Evolutionary conservation across 2,329 filamentous ascomycete species (phyloP), one percentile per base, ranked within the genome.

Genomic region (Cladophialophora exuberans): DNA sequence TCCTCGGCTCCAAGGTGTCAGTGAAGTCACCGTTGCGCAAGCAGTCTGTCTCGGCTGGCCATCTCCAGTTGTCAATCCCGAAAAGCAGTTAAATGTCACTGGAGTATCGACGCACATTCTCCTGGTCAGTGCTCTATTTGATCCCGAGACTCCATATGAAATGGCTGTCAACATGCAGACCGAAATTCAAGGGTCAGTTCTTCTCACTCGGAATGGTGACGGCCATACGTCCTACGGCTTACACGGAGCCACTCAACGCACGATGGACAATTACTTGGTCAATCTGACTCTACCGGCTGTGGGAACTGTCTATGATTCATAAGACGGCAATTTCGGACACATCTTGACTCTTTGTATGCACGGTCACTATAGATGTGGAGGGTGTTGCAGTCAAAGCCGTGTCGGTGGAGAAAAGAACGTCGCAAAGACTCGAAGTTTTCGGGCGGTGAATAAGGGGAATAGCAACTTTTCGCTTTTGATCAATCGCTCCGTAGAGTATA

Each of bases 151-250:
- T 4, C 23, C 1, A 10, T 15, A 6, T 6, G 7, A 6, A 13
- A 3, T 15, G 25, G 22, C 42, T 18, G 23, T 7, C 7, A 7
- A 18, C 63, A 15, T 74, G 42, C 64, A 62, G 48, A 68, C 65
- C 54, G 62, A 73, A 54, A 62, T 67, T 10, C 58, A 62, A 42
- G 70, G 69, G 25, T 63, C 66, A 6, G 67, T 72, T 6, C 56
- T 77, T 36, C 36, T 78, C 13, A 70, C 70, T 9, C 64, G 75
- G n/a, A 66, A 72, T 30, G 75, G 74, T 13, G 45, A 50, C 28
- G 52, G 52, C 9, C 52, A 55, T 35, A 43, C 31, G 5, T 42
- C 31, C 31, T 50, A n/a, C 30, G 1, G 10, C 2, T n/a, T 18
- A 3, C 6, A 35, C 3, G n/a, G n/a, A n/a, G 5, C 31, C 5